Evolutionary conservation across 2,329 filamentous ascomycete genomes (phyloP).

Genomic region (Botrytis hyacinthi): DNA sequence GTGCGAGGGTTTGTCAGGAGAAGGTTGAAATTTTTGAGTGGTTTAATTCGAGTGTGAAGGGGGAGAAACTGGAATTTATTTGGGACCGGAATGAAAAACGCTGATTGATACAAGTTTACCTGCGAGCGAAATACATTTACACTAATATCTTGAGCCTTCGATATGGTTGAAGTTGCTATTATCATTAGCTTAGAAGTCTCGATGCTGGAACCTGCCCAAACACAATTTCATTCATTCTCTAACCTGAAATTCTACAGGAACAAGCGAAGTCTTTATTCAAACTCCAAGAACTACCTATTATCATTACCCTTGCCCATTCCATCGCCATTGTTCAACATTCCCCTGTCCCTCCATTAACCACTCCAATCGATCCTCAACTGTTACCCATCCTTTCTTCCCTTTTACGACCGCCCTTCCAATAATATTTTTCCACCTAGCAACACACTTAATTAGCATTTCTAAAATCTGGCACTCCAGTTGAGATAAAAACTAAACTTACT

Average conservation of each 20-base stretch:
- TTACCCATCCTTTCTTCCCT: slow-evolving; percentile 35
- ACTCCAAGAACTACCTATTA: neutral
- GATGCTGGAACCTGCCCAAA: neutral
- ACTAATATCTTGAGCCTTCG: neutral
- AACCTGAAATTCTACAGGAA: neutral
- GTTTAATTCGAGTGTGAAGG: slow-evolving; percentile 54
- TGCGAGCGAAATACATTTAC: neutral
- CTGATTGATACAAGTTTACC: no score
- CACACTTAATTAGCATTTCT: neutral
- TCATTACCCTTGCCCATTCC: neutral
- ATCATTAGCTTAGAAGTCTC: neutral
- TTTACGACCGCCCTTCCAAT: slow-evolving; percentile 42
- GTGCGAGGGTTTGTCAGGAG: slow-evolving; percentile 43
- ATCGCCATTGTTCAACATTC: slow-evolving; percentile 20
- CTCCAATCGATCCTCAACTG: slow-evolving; percentile 36
- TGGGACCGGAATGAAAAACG: slow-evolving; percentile 22
- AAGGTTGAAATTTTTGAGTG: slow-evolving; percentile 53
- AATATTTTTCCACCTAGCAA: slow-evolving; percentile 47
- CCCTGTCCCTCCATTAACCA: slow-evolving; percentile 35
- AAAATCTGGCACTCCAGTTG: neutral
- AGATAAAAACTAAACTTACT: neutral
- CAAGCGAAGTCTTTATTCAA: neutral
- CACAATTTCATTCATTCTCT: neutral
- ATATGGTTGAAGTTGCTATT: neutral
- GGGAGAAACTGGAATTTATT: slow-evolving; percentile 46